A percentile compares a stretch with the other conserved stretches of the same genome.
These are phyloP conservation scores for Colletotrichum sp. DNA, from an alignment of 2,329 filamentous ascomycete species.

Conservation along the genomic window DNA sequence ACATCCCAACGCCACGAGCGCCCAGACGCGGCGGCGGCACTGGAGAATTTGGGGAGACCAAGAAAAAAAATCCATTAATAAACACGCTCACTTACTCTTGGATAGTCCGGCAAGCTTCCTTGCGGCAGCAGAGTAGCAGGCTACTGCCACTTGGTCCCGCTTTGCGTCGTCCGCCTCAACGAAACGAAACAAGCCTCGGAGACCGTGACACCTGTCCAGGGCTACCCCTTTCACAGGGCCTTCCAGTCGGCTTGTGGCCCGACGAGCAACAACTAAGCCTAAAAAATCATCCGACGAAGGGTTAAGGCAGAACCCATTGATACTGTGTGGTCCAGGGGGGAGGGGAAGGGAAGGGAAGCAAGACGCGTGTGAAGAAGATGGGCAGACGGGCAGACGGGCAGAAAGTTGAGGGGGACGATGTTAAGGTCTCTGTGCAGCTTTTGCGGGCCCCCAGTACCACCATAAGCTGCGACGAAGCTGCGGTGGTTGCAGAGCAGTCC, in stretches of 20 bases:
- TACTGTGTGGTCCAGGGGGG: neutral
- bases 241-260: slow-evolving; percentile 10
- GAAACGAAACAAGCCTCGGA: slow-evolving; percentile 22
- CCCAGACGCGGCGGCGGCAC: slow-evolving; percentile 6
- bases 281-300: slow-evolving; percentile 13
- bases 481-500: neutral
- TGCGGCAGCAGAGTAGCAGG: slow-evolving; percentile 9
- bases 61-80: slow-evolving; percentile 10
- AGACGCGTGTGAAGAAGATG: neutral
- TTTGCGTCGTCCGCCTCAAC: slow-evolving; percentile 21
- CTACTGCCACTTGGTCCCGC: slow-evolving; percentile 9
- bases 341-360: neutral
- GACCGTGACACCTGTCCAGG: slow-evolving; percentile 19
- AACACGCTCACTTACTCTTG: slow-evolving; percentile 1
- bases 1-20: slow-evolving; percentile 7
- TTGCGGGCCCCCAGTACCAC: neutral
- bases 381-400: neutral
- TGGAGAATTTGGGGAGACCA: neutral
- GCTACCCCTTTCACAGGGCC: slow-evolving; percentile 2
- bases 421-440: neutral
- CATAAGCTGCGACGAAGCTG: neutral
- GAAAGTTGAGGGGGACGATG: neutral
- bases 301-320: neutral
- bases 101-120: slow-evolving; percentile 15
- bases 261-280: slow-evolving; percentile 7